These are phyloP conservation scores for Glycine tomentella DNA, from an alignment of 306 rosid species.

Conservation along the genomic window DNA sequence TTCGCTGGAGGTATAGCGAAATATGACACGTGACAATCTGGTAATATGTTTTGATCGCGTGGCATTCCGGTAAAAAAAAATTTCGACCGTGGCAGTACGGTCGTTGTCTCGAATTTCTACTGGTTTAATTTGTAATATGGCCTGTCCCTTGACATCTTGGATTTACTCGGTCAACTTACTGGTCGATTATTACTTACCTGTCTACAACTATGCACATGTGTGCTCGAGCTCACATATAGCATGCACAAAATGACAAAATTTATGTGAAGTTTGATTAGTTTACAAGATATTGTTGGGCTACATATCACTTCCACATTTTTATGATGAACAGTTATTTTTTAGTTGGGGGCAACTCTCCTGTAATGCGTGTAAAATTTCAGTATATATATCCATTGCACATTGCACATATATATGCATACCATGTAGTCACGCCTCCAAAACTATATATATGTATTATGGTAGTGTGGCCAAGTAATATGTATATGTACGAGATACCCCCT, in stretches of 20 bases:
- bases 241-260: background rate
- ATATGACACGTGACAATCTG: no score
- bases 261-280: constrained; percentile 25
- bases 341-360: constrained; percentile 1
- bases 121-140: constrained; percentile 14
- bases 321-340: background rate
- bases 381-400: background rate
- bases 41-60: no score
- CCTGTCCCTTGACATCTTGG: constrained; percentile 18
- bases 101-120: constrained; percentile 21
- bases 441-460: background rate
- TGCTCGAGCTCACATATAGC: background rate
- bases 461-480: background rate
- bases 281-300: constrained; percentile 9
- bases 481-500: background rate
- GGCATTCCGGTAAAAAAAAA: no score
- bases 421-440: background rate
- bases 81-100: no score
- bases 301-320: constrained; percentile 6
- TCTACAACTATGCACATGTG: background rate
- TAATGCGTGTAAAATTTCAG: background rate
- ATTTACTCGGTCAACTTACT: constrained; percentile 16
- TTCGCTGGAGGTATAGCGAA: no score
- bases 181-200: background rate
- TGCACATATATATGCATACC: background rate